These are phyloP conservation scores for Hordeum pubiflorum DNA, from an alignment of 202 grass and related monocot species.

Conservation along the genomic window DNA sequence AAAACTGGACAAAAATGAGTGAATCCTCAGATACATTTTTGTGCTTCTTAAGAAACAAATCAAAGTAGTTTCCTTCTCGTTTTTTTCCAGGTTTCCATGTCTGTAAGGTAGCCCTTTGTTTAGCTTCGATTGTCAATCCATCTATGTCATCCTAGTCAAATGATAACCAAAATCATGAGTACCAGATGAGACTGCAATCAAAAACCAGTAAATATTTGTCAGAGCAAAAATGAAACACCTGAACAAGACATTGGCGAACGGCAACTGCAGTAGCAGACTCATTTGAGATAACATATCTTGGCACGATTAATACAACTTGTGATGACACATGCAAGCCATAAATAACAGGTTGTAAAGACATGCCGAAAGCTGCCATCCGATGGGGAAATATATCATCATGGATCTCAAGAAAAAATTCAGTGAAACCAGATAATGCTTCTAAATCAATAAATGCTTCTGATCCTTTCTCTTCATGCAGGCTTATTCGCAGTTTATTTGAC, in stretches of 20 bases:
- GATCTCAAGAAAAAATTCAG: constrained; percentile 64
- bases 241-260: constrained; percentile 71
- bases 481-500: constrained; percentile 66
- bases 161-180: constrained; percentile 30
- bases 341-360: constrained; percentile 49
- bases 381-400: constrained; percentile 34
- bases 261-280: constrained; percentile 49
- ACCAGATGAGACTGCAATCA: constrained; percentile 14
- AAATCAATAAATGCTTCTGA: constrained; percentile 55
- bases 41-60: constrained; percentile 67
- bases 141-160: constrained; percentile 56
- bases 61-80: constrained; percentile 52
- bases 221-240: constrained; percentile 51
- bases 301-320: constrained; percentile 58
- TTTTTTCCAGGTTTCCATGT: constrained; percentile 62
- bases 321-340: constrained; percentile 40
- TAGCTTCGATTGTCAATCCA: constrained; percentile 54
- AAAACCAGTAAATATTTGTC: constrained; percentile 22
- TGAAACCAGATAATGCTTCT: constrained; percentile 69
- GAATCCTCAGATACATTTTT: constrained; percentile 60
- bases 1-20: constrained; percentile 73
- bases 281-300: constrained; percentile 75
- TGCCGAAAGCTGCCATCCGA: constrained; percentile 50
- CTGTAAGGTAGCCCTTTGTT: constrained; percentile 51
- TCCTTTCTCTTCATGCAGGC: constrained; percentile 37